A percentile compares a stretch with the other conserved stretches of the same genome.
Conservation (phyloP, 768 basidiomycete species). For the Boletus rex-veris region DNA sequence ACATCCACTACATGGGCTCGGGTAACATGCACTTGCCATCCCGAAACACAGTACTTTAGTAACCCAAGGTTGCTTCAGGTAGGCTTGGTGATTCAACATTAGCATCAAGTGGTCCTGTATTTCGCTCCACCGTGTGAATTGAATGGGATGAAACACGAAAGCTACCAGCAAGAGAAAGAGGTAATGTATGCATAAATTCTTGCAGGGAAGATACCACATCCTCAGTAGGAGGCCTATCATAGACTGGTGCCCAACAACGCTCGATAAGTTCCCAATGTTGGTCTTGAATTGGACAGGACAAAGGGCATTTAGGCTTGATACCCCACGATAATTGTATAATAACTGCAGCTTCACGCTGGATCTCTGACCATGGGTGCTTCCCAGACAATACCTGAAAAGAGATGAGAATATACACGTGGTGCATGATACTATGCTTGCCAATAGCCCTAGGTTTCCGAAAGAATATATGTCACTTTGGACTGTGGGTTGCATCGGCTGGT, state of each 20-base stretch:
- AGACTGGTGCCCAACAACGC: not conserved
- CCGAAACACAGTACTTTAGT: too few species aligned
- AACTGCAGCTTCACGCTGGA: not conserved
- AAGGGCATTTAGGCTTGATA: not conserved
- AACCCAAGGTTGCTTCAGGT: too few species aligned
- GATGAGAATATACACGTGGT: not conserved
- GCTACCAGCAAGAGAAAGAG: too few species aligned
- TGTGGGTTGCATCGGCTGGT: not conserved
- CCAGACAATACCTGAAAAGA: conserved; percentile 20
- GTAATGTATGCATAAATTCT: not conserved
- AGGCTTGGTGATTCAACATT: too few species aligned
- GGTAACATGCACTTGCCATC: too few species aligned
- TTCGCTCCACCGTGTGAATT: not conserved
- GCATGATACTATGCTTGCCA: conserved; percentile 1
- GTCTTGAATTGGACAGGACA: not conserved
- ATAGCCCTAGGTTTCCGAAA: conserved; percentile 27
- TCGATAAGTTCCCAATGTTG: conserved; percentile 8
- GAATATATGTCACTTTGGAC: conserved; percentile 11
- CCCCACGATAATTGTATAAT: conserved; percentile 4
- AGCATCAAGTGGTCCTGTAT: too few species aligned
- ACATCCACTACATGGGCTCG: too few species aligned
- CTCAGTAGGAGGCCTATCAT: not conserved
- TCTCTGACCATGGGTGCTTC: not conserved
- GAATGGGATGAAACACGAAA: too few species aligned
- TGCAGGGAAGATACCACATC: not conserved